These are phyloP conservation scores for Phytophthora cactorum DNA, from an alignment of 352 stramenopile genomes.

Conservation along the genomic window DNA sequence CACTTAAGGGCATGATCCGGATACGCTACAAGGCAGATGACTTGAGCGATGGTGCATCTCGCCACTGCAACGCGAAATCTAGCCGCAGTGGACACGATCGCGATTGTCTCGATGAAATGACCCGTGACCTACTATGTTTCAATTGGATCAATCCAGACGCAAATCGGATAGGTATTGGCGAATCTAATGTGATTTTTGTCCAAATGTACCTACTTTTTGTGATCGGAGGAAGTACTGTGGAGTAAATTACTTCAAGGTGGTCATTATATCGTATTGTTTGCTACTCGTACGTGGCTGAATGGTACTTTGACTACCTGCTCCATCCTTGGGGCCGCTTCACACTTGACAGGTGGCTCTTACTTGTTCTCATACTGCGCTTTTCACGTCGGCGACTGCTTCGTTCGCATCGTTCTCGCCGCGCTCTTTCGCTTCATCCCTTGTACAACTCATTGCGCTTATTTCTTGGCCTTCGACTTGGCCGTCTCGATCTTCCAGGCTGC, in stretches of 20 bases:
- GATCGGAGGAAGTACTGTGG: too few species aligned
- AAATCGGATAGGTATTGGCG: too few species aligned
- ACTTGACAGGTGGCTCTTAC: conserved; percentile 4
- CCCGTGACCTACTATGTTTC: too few species aligned
- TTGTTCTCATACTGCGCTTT: conserved; percentile 27
- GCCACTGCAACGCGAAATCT: too few species aligned
- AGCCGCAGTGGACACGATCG: too few species aligned
- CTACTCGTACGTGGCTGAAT: conserved; percentile 31
- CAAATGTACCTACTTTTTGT: too few species aligned
- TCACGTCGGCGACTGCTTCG: conserved; percentile 25
- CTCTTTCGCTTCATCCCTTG: conserved; percentile 25
- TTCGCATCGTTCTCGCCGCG: conserved; percentile 30
- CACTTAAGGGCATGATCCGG: too few species aligned
- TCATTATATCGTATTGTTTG: conserved; percentile 33
- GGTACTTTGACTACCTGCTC: conserved; percentile 30
- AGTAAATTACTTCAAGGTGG: conserved; percentile 14
- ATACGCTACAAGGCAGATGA: too few species aligned
- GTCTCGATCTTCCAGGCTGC: conserved; percentile 22
- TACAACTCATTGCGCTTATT: conserved; percentile 18
- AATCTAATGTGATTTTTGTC: too few species aligned
- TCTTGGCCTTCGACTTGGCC: conserved; percentile 17
- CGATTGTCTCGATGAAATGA: too few species aligned
- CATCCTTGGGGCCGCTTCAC: conserved; percentile 6
- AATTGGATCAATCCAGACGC: too few species aligned
- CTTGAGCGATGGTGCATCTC: too few species aligned